Evolutionary conservation across 192 early-diverging fungal genomes (phyloP).

Genomic region (Coemansia sp.): DNA sequence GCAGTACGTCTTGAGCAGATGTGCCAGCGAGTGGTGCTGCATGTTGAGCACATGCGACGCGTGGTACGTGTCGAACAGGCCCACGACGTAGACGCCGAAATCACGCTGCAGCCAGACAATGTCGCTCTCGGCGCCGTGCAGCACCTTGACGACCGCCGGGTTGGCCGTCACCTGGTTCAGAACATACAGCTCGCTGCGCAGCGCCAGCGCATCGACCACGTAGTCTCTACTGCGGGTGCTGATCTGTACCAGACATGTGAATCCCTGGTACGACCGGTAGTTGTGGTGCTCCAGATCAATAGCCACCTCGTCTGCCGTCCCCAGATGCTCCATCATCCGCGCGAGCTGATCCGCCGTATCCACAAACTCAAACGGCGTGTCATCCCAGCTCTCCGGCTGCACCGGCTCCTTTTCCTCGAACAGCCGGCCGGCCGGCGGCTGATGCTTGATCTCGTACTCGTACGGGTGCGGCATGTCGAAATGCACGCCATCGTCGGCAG

Average conservation of each 20-base stretch:
- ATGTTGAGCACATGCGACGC: slow-evolving; percentile 85
- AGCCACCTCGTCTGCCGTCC: slow-evolving; percentile 70
- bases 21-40: slow-evolving; percentile 74
- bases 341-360: slow-evolving; percentile 69
- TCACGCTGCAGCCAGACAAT: slow-evolving; percentile 96
- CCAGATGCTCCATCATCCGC: slow-evolving; percentile 63
- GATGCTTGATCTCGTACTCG: slow-evolving; percentile 78
- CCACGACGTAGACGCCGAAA: slow-evolving; percentile 95
- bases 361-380: slow-evolving; percentile 75
- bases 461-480: slow-evolving; percentile 77
- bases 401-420: slow-evolving; percentile 56
- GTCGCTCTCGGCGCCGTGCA: slow-evolving; percentile 97
- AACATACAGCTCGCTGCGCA: slow-evolving; percentile 65
- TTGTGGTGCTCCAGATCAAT: slow-evolving; percentile 96
- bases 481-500: neutral
- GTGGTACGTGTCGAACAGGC: slow-evolving; percentile 95
- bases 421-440: slow-evolving; percentile 70
- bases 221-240: slow-evolving; percentile 85
- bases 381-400: slow-evolving; percentile 62
- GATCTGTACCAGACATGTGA: slow-evolving; percentile 92
- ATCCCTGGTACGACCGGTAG: slow-evolving; percentile 93
- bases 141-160: slow-evolving; percentile 82
- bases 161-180: slow-evolving; percentile 89
- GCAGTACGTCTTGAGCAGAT: slow-evolving; percentile 77
- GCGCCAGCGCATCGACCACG: slow-evolving; percentile 81